Conservation (phyloP, 305 asterid species). For the Rubia balearica region DNA sequence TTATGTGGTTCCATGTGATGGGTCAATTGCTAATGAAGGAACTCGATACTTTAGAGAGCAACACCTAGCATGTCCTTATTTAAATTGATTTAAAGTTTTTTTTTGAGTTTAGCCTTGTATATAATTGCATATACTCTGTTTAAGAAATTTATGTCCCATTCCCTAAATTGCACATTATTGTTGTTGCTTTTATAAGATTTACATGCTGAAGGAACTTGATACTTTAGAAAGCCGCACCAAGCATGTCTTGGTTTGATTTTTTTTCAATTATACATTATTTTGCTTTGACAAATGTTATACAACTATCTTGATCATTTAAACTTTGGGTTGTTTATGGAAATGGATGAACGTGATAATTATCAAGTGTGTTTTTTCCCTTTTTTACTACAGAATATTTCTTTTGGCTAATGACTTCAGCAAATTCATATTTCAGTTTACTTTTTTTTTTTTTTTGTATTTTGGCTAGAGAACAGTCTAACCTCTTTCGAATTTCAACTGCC, state of each 20-base stretch:
- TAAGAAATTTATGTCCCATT: no score
- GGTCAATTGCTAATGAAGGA: no score
- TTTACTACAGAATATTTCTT: not conserved
- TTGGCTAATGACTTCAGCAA: not conserved
- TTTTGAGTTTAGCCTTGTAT: no score
- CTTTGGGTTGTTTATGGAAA: no score
- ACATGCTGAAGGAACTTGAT: no score
- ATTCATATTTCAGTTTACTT: not conserved
- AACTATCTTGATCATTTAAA: no score
- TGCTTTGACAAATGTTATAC: no score
- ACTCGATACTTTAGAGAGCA: not conserved
- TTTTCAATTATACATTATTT: not conserved
- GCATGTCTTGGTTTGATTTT: not conserved
- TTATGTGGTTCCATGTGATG: not conserved
- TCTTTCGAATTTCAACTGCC: not conserved
- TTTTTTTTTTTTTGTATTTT: not conserved
- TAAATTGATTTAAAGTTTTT: no score
- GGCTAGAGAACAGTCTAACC: not conserved
- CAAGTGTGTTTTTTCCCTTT: not conserved
- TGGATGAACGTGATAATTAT: no score
- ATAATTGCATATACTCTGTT: no score
- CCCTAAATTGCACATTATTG: no score
- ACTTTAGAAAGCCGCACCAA: not conserved
- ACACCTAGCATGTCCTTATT: not conserved
- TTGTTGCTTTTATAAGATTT: no score